A percentile compares a stretch with the other conserved stretches of the same genome.
Evolutionary conservation across 495 filamentous ascomycete genomes (phyloP).

Genomic region (Penicillium egyptiacum): DNA sequence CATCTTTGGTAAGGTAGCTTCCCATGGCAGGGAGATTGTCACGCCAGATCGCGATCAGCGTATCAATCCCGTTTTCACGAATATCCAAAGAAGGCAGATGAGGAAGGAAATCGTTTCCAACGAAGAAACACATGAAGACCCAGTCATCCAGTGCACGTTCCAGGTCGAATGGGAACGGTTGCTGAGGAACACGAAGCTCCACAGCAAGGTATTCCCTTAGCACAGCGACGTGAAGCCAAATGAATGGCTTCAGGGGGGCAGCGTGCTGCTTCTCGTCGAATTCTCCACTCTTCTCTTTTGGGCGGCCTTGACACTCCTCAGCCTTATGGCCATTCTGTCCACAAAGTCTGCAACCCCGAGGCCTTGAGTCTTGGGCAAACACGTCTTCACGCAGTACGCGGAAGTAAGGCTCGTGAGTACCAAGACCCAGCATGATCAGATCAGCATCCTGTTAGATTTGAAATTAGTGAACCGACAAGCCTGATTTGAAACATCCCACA

Average conservation of each 20-base stretch:
- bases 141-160: constrained; percentile 98
- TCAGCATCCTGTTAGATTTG: constrained; percentile 68
- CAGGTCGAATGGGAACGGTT: constrained; percentile 80
- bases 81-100: constrained; percentile 97
- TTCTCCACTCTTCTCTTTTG: constrained; percentile 81
- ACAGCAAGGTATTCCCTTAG: constrained; percentile 90
- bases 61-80: constrained; percentile 95
- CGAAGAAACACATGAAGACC: constrained; percentile 99
- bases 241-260: constrained; percentile 78
- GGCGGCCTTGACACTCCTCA: constrained; percentile 76
- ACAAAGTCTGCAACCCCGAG: constrained; percentile 78
- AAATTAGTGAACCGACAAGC: constrained; percentile 22
- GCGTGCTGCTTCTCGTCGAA: constrained; percentile 79
- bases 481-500: not conserved
- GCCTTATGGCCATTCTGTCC: constrained; percentile 88
- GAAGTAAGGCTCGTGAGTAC: constrained; percentile 96
- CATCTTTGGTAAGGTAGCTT: constrained; percentile 93
- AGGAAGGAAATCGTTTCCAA: constrained; percentile 98
- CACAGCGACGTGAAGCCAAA: constrained; percentile 94
- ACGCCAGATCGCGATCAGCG: constrained; percentile 90
- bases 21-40: constrained; percentile 90
- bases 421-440: constrained; percentile 97
- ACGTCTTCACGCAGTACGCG: constrained; percentile 96
- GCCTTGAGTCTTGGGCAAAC: constrained; percentile 82
- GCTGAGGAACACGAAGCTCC: constrained; percentile 79